Base-by-base conservation (phyloP, 306 rosid genomes). In the Arachis stenosperma region DNA sequence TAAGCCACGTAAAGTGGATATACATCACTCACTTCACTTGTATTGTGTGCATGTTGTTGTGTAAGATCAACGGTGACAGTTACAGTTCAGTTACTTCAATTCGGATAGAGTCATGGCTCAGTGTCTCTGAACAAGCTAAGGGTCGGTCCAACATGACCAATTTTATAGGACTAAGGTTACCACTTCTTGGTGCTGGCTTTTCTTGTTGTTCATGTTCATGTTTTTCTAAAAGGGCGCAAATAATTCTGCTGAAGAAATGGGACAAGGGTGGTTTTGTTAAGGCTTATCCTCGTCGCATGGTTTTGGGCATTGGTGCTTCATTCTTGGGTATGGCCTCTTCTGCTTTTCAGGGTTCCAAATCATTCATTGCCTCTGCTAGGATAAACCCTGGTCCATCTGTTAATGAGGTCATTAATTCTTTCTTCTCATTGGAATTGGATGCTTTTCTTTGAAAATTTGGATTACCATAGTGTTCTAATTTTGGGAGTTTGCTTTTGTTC, bases 321-420 rank as follows among this genome's bases (percentile, higher is more conserved):
- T 67, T 85, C 52, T 87, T 86, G 70, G 51, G 58, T 15, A 88
- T 88, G 93, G 61, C 84, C 27, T 75, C 69, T 33, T 75, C 69
- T 72, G 29, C 84, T 10, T 57, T 68, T 3, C 52, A 67, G 12
- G 76, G 77, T 62, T 55, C 27, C 72, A 88, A 80, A 3, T 78
- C 88, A 84, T 89, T 91, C 80, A 63, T 73, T 64, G 95, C 95
- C 54, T 85, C 84, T 57, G 95, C 97, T 3, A 81, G 88, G 57
- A 78, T 74, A 8, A 81, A 65, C 37, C 72, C 70, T 59, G 71
- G 67, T 33, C 30, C 85, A 17, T 84, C 90, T 33, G 86, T 89
- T 9, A 89, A 85, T 75, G 78, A 91, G 95, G 97, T 87, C 41
- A 44, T 70, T 63, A 2, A 5, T 17, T 17, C 46, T 33, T 13